Percentiles rank a stretch among this genome's conserved stretches.
phyloP scores from a whole-genome alignment of 768 basidiomycete species.

The Rhodosporidiobolus odoratus region DNA sequence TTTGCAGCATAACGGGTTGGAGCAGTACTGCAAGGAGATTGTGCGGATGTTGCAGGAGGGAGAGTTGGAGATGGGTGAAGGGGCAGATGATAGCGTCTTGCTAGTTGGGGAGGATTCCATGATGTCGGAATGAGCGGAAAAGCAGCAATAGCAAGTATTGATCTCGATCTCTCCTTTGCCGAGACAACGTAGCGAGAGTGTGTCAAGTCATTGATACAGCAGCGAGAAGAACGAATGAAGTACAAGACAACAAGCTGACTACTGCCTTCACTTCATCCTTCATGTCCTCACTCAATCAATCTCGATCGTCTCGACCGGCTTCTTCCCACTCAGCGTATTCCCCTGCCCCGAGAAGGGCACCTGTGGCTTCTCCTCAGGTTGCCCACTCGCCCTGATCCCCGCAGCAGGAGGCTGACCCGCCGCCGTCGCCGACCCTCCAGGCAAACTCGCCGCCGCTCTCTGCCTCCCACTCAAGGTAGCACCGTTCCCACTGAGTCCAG shows the following conservation, averaged over 20 bases:
- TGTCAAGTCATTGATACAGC: too few species aligned
- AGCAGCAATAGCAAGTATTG: too few species aligned
- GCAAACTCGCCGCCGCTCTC: slow-evolving; percentile 41
- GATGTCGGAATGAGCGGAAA: too few species aligned
- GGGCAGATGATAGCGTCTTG: neutral
- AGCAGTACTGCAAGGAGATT: slow-evolving; percentile 44
- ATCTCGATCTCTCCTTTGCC: too few species aligned
- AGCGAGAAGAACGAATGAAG: too few species aligned
- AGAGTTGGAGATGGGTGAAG: slow-evolving; percentile 2
- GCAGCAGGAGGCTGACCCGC: neutral
- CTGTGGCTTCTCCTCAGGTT: slow-evolving; percentile 14
- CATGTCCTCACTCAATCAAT: slow-evolving; percentile 33
- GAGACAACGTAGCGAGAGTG: too few species aligned
- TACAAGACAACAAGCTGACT: too few species aligned
- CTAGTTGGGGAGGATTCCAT: too few species aligned
- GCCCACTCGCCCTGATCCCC: neutral
- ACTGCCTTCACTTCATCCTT: too few species aligned
- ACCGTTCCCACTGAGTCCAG: slow-evolving; percentile 42
- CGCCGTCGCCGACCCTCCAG: slow-evolving; percentile 46
- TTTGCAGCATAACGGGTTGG: slow-evolving; percentile 42
- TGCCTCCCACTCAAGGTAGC: slow-evolving; percentile 33
- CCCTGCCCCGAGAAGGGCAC: slow-evolving; percentile 28
- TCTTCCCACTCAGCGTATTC: slow-evolving; percentile 33
- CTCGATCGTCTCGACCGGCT: slow-evolving; percentile 40
- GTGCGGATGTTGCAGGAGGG: slow-evolving; percentile 40